phyloP scores from a whole-genome alignment of 106 monocot genomes.

The Agapanthus africanus region DNA sequence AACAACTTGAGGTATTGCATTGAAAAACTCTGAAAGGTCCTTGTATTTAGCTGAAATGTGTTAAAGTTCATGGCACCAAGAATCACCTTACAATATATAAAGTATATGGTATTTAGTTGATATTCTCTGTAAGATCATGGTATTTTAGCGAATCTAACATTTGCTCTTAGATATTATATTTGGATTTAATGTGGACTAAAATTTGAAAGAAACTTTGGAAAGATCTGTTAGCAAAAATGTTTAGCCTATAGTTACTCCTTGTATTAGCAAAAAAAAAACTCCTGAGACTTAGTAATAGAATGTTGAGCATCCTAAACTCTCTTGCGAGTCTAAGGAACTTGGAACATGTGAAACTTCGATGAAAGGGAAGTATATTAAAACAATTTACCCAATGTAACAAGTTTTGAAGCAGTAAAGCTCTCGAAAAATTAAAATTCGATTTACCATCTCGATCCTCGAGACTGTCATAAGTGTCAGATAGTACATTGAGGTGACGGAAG shows the following conservation, averaged over 20 bases:
- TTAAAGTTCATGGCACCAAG: too few species aligned
- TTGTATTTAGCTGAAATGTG: too few species aligned
- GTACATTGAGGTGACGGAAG: conserved; percentile 59
- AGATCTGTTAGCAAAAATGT: background rate
- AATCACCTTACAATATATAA: too few species aligned
- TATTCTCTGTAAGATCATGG: too few species aligned
- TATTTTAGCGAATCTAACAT: too few species aligned
- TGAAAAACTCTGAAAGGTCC: too few species aligned
- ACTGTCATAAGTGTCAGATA: conserved; percentile 42
- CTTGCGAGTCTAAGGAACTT: background rate
- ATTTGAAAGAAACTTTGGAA: background rate
- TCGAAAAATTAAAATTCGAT: background rate
- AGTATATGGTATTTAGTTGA: too few species aligned
- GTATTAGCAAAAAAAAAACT: too few species aligned
- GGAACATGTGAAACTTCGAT: background rate
- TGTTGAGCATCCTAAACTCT: background rate
- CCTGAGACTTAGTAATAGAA: background rate
- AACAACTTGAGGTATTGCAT: too few species aligned
- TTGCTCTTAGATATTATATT: background rate
- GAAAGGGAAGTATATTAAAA: background rate
- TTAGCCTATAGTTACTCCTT: background rate
- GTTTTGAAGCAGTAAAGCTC: background rate
- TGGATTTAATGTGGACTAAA: background rate
- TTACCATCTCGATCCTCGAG: conserved; percentile 89
- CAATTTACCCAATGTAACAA: too few species aligned